Evolutionary conservation across 805 yeast species (phyloP), one percentile per base, ranked within the genome.

Genomic region (Ogataea ganodermae): DNA sequence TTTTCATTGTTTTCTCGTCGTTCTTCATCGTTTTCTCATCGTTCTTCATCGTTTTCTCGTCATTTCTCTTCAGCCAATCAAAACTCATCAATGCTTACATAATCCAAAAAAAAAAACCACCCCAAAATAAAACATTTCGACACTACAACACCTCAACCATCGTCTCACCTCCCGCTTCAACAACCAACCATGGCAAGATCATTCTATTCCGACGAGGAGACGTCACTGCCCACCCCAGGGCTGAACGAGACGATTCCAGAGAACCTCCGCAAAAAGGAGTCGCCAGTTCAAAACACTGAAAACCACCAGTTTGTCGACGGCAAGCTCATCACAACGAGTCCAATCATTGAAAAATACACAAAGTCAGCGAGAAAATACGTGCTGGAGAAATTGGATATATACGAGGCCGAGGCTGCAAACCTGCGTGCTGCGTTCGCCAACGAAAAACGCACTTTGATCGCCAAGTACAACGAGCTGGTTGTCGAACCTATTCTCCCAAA

Each of bases 401-500:
- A 60, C 20, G 67, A 58, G 14, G 79, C 80, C 20, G 83, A 79
- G 59, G 55, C 69, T 30, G 69, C 62, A 7, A 78, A 79, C 12
- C 76, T 74, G 49, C 68, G 64, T 35, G 67, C 80, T 6, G 80
- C 82, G 1, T 51, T 69, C n/a, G 47, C 53, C 20, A 76, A 79
- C 50, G 84, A 80, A 56, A 49, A 64, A 32, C 48, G 57, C 20
- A 57, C 58, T 17, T 46, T 76, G 3, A 56, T 61, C 27, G 45
- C 49, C n/a, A 63, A 62, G 39, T 65, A 73, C 42, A 52, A 68
- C 20, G 51, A 67, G 6, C 44, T 72, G 24, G 69, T 80, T 16
- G 70, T 64, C 44, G 86, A 80, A 52, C 81, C 83, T 6, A 66
- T 80, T 3, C 70, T 83, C 47, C 88, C 88, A 16, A 70, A 71